Evolutionary conservation across 768 basidiomycete genomes (phyloP).

Genomic region (Pholiota conissans): DNA sequence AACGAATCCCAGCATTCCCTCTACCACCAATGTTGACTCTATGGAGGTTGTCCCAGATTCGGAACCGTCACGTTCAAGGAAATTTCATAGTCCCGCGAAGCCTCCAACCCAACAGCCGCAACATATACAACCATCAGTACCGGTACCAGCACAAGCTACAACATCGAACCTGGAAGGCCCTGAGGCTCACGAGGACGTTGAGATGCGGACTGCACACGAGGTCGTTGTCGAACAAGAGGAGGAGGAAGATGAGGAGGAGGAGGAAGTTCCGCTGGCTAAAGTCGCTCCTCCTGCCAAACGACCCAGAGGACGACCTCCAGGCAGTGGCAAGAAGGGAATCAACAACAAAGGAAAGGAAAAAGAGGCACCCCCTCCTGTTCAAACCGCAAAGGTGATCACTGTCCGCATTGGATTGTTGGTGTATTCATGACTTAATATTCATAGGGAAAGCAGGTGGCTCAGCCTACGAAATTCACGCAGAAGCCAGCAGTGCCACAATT

Average conservation of each 20-base stretch:
- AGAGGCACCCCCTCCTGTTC: constrained; percentile 3
- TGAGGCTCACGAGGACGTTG: constrained; percentile 9
- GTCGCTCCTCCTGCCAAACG: constrained; percentile 2
- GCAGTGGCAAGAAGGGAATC: constrained; percentile 3
- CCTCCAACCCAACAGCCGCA: background rate
- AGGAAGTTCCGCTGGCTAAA: constrained; percentile 46
- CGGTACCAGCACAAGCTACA: background rate
- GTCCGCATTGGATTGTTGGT: background rate
- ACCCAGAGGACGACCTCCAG: constrained; percentile 7
- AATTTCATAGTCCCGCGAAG: background rate
- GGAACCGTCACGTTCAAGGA: constrained; percentile 30
- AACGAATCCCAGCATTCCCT: background rate
- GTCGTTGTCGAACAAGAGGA: background rate
- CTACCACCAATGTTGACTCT: constrained; percentile 21
- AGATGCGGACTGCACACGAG: constrained; percentile 9
- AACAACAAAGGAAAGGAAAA: constrained; percentile 22
- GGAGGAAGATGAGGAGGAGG: constrained; percentile 26
- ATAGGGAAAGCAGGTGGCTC: background rate
- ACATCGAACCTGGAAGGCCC: background rate
- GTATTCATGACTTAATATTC: background rate
- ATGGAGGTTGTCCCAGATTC: constrained; percentile 66
- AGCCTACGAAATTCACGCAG: background rate
- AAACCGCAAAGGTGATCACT: background rate
- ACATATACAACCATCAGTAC: background rate
- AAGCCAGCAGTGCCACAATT: constrained; percentile 3